These are phyloP conservation scores for Baorangia bicolor DNA, from an alignment of 768 basidiomycete genomes.

Conservation along the genomic window DNA sequence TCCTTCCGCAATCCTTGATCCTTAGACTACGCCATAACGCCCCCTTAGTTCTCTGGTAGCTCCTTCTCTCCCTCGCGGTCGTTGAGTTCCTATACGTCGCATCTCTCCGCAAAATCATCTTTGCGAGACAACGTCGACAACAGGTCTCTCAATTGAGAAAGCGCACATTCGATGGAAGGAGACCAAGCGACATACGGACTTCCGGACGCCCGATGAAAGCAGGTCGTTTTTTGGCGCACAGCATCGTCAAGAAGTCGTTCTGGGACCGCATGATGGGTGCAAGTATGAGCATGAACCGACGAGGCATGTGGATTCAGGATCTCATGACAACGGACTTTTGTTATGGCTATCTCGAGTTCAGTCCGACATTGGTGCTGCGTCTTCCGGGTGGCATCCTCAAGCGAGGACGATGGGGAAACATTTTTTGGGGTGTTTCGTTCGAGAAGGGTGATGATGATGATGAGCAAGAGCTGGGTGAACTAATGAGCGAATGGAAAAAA, in stretches of 20 bases:
- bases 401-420: slow-evolving; percentile 27
- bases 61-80: slow-evolving; percentile 33
- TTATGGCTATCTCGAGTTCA: slow-evolving; percentile 80
- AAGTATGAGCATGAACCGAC: not conserved
- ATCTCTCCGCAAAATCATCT: slow-evolving; percentile 15
- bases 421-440: slow-evolving; percentile 50
- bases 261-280: slow-evolving; percentile 50
- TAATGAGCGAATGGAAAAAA: not conserved
- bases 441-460: slow-evolving; percentile 39
- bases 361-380: slow-evolving; percentile 59
- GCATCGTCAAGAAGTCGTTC: slow-evolving; percentile 54
- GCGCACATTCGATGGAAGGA: slow-evolving; percentile 29
- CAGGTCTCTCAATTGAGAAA: slow-evolving; percentile 28
- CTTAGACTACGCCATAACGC: slow-evolving; percentile 15
- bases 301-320: slow-evolving; percentile 39
- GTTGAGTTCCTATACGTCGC: slow-evolving; percentile 31
- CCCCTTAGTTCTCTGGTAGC: slow-evolving; percentile 31
- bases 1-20: slow-evolving; percentile 11
- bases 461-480: not conserved
- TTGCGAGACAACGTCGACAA: slow-evolving; percentile 23
- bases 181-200: slow-evolving; percentile 17
- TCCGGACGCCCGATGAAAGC: slow-evolving; percentile 48
- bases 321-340: slow-evolving; percentile 81
- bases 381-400: slow-evolving; percentile 73
- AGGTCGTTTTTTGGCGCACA: slow-evolving; percentile 62